Evolutionary conservation across 257 asterid genomes (phyloP).

Genomic region (Haberlea rhodopensis): DNA sequence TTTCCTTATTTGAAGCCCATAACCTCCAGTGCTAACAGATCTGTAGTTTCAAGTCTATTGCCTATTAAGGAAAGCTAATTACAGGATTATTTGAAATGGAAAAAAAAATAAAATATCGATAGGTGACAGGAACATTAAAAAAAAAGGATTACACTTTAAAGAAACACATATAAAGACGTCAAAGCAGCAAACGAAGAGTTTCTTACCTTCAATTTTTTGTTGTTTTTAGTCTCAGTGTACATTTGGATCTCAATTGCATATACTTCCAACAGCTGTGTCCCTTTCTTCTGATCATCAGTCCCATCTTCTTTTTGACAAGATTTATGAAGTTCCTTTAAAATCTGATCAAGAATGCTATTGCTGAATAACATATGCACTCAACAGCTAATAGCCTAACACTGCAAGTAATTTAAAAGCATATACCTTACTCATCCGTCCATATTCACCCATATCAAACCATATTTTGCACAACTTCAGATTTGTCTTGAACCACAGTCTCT

Average conservation of each 20-base stretch:
- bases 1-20: not conserved
- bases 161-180: not conserved
- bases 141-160: not conserved
- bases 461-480: constrained; percentile 96
- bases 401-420: constrained; percentile 16
- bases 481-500: constrained; percentile 99
- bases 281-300: constrained; percentile 96
- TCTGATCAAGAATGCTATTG: constrained; percentile 40
- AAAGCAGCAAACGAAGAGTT: not conserved
- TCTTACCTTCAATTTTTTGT: constrained; percentile 87
- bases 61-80: not conserved
- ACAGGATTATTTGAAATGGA: not conserved
- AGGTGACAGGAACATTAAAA: no score
- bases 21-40: not conserved
- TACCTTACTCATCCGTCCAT: constrained; percentile 95
- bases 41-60: not conserved
- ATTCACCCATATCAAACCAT: constrained; percentile 95
- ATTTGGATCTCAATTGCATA: constrained; percentile 98
- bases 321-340: constrained; percentile 92
- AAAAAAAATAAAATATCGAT: no score
- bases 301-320: constrained; percentile 99
- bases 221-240: constrained; percentile 96
- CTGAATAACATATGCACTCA: constrained; percentile 22
- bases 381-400: not conserved
- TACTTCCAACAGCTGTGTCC: constrained; percentile 92